phyloP scores from a whole-genome alignment of 1,284 basidiomycete genomes.

The Trichosporon sp. region DNA sequence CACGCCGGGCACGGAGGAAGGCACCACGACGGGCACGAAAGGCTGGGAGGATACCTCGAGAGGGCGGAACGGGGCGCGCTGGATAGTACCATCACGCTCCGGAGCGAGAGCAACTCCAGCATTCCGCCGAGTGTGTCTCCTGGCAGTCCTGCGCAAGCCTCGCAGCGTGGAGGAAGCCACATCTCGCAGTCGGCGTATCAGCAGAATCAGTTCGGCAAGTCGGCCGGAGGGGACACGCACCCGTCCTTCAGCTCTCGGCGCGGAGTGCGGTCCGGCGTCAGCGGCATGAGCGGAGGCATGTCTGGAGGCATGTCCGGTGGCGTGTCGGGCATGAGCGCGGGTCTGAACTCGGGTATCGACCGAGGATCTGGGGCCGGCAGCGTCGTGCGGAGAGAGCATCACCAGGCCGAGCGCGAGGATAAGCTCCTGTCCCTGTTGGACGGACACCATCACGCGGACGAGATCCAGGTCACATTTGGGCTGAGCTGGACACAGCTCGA shows the following conservation, averaged over 20 bases:
- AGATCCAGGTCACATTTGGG: conserved; percentile 78
- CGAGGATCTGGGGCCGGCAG: background rate
- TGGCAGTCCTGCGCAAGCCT: background rate
- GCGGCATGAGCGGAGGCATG: background rate
- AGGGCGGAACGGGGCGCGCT: background rate
- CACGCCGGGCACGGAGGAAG: conserved; percentile 1
- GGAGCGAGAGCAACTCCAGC: background rate
- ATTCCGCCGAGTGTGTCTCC: conserved; percentile 3
- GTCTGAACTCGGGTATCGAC: conserved; percentile 21
- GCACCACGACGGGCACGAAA: background rate
- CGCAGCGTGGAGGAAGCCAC: conserved; percentile 26
- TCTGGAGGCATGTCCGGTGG: conserved; percentile 8
- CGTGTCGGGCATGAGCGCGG: background rate
- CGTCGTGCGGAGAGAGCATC: conserved; percentile 35
- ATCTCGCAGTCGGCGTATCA: conserved; percentile 18
- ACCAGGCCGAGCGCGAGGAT: conserved; percentile 40
- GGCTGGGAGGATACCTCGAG: background rate
- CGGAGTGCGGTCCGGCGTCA: conserved; percentile 21
- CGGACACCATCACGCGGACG: conserved; percentile 88
- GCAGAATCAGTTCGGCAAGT: conserved; percentile 16
- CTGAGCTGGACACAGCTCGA: conserved; percentile 81
- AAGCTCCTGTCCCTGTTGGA: conserved; percentile 71
- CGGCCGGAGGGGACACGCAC: conserved; percentile 32
- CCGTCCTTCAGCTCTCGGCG: conserved; percentile 25
- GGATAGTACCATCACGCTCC: conserved; percentile 12